Percentiles rank a stretch among this genome's conserved stretches.
phyloP scores from a whole-genome alignment of 2,329 filamentous ascomycete genomes.

The Akanthomyces lecanii region DNA sequence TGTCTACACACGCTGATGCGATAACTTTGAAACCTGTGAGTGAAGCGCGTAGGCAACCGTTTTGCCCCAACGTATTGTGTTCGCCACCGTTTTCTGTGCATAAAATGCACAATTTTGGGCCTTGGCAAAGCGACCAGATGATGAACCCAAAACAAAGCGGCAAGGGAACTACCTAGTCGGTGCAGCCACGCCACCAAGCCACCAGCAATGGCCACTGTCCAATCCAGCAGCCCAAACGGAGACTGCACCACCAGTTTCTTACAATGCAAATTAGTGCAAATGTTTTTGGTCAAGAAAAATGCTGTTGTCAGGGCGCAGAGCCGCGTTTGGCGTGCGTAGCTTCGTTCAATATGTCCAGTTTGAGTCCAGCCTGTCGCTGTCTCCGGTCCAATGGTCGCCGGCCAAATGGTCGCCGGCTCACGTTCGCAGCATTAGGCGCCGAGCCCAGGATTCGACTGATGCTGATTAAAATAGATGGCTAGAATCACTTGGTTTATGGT shows the following conservation, averaged over 20 bases:
- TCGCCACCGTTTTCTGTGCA: not conserved
- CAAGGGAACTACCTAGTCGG: not conserved
- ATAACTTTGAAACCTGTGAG: not conserved
- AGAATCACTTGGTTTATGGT: not conserved
- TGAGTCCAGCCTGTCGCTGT: not conserved
- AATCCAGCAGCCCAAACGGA: not conserved
- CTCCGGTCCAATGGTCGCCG: not conserved
- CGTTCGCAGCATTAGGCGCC: not conserved
- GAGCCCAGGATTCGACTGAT: not conserved
- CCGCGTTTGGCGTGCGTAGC: constrained; percentile 3
- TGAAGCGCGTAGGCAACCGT: not conserved
- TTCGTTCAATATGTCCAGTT: not conserved
- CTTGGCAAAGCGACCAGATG: not conserved
- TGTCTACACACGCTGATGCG: no score
- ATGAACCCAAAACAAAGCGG: not conserved
- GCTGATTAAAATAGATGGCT: not conserved
- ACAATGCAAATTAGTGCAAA: no score
- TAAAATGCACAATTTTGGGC: not conserved
- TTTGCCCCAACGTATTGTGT: not conserved
- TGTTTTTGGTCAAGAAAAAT: not conserved
- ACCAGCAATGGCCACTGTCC: not conserved
- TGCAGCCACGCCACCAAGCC: not conserved
- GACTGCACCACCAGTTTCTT: no score
- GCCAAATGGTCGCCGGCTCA: not conserved
- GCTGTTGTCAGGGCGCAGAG: not conserved